Percentiles rank a stretch among this genome's conserved stretches.
Conservation (phyloP, 2,329 filamentous ascomycete genomes). For the Conoideocrella luteorostrata region DNA sequence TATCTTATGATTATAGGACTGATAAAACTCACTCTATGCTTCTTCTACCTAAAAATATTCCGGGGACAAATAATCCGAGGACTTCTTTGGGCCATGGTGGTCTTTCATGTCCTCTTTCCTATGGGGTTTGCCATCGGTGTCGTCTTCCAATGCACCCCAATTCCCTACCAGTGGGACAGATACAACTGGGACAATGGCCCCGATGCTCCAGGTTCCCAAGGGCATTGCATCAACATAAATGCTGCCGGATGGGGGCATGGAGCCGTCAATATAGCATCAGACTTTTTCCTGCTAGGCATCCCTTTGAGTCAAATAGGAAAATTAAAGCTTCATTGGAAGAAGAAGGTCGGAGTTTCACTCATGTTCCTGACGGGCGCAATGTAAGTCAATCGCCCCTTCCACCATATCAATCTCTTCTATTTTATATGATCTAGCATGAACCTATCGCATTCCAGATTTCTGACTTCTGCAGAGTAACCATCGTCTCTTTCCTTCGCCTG, state of each 20-base stretch:
- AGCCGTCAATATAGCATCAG: conserved; percentile 37
- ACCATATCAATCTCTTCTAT: background rate
- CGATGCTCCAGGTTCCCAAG: conserved; percentile 29
- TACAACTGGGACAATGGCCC: conserved; percentile 25
- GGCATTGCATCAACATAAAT: conserved; percentile 40
- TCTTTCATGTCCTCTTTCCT: conserved; percentile 1
- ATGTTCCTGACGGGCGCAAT: conserved; percentile 39
- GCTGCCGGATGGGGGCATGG: conserved; percentile 40
- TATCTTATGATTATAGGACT: conserved; percentile 36
- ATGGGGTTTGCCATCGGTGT: background rate
- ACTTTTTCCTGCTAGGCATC: conserved; percentile 40
- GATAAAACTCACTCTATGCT: conserved; percentile 40
- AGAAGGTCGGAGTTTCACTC: conserved; percentile 34
- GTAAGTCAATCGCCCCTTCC: conserved; percentile 15
- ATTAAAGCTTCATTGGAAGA: conserved; percentile 33
- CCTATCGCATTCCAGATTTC: no score
- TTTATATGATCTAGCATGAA: no score
- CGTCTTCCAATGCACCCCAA: conserved; percentile 33
- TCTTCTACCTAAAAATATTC: conserved; percentile 47
- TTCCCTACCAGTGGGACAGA: conserved; percentile 40
- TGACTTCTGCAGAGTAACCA: conserved; percentile 16
- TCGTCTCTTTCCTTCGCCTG: conserved; percentile 25
- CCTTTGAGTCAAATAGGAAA: conserved; percentile 34
- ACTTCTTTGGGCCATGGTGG: conserved; percentile 26
- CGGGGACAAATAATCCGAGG: conserved; percentile 27